Evolutionary conservation across 768 basidiomycete species (phyloP).

Genomic region (Lactarius trivialis): DNA sequence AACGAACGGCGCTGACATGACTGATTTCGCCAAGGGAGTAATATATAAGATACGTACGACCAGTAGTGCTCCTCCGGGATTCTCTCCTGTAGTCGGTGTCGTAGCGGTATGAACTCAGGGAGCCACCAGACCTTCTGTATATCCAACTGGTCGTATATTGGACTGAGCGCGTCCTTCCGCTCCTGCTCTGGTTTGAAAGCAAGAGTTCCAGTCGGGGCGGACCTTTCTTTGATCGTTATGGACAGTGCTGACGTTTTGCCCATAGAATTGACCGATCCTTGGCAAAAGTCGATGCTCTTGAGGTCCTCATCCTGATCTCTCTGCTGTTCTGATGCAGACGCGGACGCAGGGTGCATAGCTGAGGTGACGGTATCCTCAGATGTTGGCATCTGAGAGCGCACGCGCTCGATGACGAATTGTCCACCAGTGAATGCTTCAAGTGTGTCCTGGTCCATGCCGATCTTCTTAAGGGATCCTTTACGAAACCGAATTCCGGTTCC

Average conservation of each 20-base stretch:
- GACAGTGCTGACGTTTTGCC: neutral
- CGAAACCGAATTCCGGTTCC: slow-evolving; percentile 36
- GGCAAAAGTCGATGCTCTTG: neutral
- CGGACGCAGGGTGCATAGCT: neutral
- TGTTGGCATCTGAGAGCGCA: neutral
- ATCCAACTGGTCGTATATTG: slow-evolving; percentile 53
- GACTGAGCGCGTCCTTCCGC: slow-evolving; percentile 46
- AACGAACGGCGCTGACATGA: neutral
- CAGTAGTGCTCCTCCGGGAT: neutral
- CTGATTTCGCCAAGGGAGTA: neutral
- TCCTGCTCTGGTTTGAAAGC: slow-evolving; percentile 48
- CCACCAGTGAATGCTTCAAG: slow-evolving; percentile 24
- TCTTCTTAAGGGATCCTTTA: slow-evolving; percentile 27
- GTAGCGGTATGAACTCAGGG: slow-evolving; percentile 41
- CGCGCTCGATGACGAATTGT: neutral
- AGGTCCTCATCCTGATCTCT: neutral
- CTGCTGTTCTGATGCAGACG: neutral
- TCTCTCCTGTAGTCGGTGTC: neutral
- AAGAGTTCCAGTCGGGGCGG: slow-evolving; percentile 17
- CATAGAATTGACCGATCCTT: neutral
- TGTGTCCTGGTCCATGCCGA: slow-evolving; percentile 29
- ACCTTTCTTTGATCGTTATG: neutral
- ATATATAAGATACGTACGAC: slow-evolving; percentile 1
- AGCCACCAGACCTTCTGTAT: slow-evolving; percentile 53
- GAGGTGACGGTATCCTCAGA: neutral